phyloP scores from a whole-genome alignment of 164 flowering plant species.

The Macadamia integrifolia region DNA sequence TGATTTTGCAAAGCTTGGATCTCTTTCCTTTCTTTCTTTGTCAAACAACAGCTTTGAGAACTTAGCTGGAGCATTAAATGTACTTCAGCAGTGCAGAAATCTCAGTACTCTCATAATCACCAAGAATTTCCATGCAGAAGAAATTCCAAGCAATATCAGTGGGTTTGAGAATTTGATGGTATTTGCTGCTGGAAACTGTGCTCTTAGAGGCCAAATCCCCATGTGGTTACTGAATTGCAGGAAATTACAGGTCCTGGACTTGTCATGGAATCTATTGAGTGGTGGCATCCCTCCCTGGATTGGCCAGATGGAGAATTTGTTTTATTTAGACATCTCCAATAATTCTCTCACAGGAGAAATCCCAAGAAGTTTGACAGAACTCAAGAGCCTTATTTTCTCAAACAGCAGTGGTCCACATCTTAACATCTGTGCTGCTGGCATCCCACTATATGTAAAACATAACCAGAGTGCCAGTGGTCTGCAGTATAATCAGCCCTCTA shows the following conservation, averaged over 20 bases:
- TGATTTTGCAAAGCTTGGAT: slow-evolving; percentile 35
- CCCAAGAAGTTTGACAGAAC: slow-evolving; percentile 44
- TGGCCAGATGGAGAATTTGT: slow-evolving; percentile 59
- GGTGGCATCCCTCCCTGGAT: slow-evolving; percentile 74
- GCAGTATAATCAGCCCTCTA: slow-evolving; percentile 71
- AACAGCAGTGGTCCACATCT: slow-evolving; percentile 20
- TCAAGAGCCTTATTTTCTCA: slow-evolving; percentile 43
- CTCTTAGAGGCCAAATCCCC: slow-evolving; percentile 59
- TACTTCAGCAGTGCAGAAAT: slow-evolving; percentile 56
- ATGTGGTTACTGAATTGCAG: slow-evolving; percentile 46
- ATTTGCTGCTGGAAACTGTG: slow-evolving; percentile 61
- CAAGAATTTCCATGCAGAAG: slow-evolving; percentile 64
- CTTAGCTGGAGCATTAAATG: slow-evolving; percentile 43
- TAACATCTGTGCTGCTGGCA: slow-evolving; percentile 26
- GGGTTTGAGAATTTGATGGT: slow-evolving; percentile 50
- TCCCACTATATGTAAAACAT: slow-evolving; percentile 62
- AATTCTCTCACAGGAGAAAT: slow-evolving; percentile 75
- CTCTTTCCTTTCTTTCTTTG: slow-evolving; percentile 58
- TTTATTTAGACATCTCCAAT: slow-evolving; percentile 81
- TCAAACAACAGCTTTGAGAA: slow-evolving; percentile 66
- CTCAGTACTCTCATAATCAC: slow-evolving; percentile 73
- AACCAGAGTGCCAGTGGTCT: slow-evolving; percentile 58
- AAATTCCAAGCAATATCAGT: slow-evolving; percentile 34
- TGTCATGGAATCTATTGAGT: slow-evolving; percentile 70
- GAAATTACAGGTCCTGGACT: slow-evolving; percentile 59